phyloP scores from a whole-genome alignment of 768 basidiomycete genomes.

The Amanita polypyramis region DNA sequence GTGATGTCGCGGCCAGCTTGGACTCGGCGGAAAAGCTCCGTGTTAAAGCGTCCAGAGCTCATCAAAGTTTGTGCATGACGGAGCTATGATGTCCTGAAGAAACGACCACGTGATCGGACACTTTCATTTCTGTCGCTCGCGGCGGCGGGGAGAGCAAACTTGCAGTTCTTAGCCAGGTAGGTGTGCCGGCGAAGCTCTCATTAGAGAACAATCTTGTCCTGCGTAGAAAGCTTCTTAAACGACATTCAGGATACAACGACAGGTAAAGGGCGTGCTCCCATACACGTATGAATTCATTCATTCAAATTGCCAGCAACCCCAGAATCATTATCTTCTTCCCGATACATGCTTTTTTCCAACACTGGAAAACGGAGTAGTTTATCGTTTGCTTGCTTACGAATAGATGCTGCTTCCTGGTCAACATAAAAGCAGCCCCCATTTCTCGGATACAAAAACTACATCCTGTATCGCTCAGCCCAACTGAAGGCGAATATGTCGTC shows the following conservation, averaged over 20 bases:
- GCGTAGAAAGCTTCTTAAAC: background rate
- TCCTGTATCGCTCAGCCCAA: background rate
- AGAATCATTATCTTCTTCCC: slow-evolving; percentile 1
- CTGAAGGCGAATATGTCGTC: background rate
- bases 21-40: background rate
- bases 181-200: background rate
- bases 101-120: slow-evolving; percentile 1
- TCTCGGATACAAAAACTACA: background rate
- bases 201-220: background rate
- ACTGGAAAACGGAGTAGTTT: slow-evolving; percentile 7
- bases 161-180: background rate
- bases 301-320: background rate
- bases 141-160: background rate
- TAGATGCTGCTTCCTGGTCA: background rate
- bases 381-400: background rate
- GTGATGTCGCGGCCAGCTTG: background rate
- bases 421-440: background rate
- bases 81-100: background rate
- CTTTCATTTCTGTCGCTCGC: background rate
- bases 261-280: background rate
- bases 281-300: slow-evolving; percentile 2
- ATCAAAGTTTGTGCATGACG: background rate
- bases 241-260: background rate
- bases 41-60: background rate
- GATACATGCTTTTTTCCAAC: slow-evolving; percentile 7